Evolutionary conservation across 805 yeast genomes (phyloP).

Genomic region (Scheffersomyces amazonensis): DNA sequence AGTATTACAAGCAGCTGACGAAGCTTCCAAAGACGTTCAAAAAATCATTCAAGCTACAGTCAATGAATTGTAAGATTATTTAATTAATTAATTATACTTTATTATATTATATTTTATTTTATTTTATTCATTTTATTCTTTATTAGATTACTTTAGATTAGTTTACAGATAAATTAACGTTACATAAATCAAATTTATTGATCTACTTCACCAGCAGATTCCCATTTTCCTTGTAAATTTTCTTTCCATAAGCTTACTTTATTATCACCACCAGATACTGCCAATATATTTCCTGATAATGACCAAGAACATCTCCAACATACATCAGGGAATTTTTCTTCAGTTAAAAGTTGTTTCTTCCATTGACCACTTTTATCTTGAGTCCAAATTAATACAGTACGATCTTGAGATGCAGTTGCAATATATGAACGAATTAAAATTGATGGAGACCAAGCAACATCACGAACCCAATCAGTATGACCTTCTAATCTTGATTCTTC

Average conservation of each 20-base stretch:
- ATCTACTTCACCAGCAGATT: conserved; percentile 93
- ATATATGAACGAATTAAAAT: conserved; percentile 82
- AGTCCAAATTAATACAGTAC: conserved; percentile 93
- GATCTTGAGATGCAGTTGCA: conserved; percentile 96
- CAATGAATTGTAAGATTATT: conserved; percentile 30
- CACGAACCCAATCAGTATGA: conserved; percentile 98
- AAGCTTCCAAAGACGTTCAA: conserved; percentile 81
- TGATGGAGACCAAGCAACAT: conserved; percentile 97
- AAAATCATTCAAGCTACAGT: conserved; percentile 61
- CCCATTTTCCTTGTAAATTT: conserved; percentile 91
- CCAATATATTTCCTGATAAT: conserved; percentile 89
- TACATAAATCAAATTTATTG: conserved; percentile 41
- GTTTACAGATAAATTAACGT: neutral
- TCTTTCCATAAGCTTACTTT: conserved; percentile 97
- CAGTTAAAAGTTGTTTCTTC: conserved; percentile 74
- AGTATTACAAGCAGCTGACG: conserved; percentile 77
- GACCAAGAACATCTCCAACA: conserved; percentile 99
- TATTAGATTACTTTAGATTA: no score
- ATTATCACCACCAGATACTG: conserved; percentile 95
- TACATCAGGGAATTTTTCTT: conserved; percentile 90
- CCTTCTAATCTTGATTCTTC: conserved; percentile 81
- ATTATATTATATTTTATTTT: neutral
- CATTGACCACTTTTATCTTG: conserved; percentile 69
- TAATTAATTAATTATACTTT: neutral
- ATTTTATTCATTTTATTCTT: no score